Conservation (phyloP, 441 rosid species). For the Populus trichocarpa region DNA sequence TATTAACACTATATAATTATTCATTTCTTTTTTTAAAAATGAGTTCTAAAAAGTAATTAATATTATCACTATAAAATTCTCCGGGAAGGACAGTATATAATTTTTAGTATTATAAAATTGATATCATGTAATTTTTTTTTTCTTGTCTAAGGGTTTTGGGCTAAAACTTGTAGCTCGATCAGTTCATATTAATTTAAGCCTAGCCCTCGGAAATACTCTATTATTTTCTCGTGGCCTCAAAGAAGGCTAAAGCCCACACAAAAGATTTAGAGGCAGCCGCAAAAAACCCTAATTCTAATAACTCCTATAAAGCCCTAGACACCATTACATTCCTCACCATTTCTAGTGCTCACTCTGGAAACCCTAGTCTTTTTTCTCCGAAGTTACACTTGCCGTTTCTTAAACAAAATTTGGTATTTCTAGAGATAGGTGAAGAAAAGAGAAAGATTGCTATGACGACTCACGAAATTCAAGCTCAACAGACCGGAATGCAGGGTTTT, state of each 20-base stretch:
- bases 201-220: not conserved
- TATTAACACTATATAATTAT: too few relatives aligned
- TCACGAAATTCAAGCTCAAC: slow-evolving; percentile 88
- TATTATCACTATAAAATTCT: too few relatives aligned
- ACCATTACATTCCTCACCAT: not conserved
- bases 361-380: not conserved
- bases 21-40: too few relatives aligned
- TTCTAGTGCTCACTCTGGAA: not conserved
- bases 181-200: not conserved
- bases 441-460: slow-evolving; percentile 59
- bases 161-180: not conserved
- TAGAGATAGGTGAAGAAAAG: not conserved
- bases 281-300: not conserved
- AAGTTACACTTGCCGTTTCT: not conserved
- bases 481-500: slow-evolving; percentile 72
- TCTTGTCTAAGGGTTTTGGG: not conserved
- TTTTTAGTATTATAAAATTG: too few relatives aligned
- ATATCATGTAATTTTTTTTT: too few relatives aligned
- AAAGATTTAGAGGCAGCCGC: not conserved
- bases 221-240: not conserved
- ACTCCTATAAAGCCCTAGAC: not conserved
- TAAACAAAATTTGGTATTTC: not conserved
- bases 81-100: too few relatives aligned
- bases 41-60: too few relatives aligned
- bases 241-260: not conserved